Percentiles rank a stretch among this genome's conserved stretches.
Conservation (phyloP, 129 eudicot genomes). For the Kitagawia praeruptora region DNA sequence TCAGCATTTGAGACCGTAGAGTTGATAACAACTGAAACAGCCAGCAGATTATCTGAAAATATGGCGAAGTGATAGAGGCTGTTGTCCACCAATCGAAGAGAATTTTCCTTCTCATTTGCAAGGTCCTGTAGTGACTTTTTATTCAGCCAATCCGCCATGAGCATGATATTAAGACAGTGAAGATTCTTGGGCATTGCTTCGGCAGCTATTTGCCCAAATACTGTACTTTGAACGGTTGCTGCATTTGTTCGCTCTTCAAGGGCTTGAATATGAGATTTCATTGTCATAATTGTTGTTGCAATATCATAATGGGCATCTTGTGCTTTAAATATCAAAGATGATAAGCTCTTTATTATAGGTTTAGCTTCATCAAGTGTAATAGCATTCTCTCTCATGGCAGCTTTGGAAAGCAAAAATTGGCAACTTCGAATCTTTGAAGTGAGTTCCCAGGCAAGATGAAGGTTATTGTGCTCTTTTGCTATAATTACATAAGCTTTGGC, state of each 20-base stretch:
- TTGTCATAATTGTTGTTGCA: slow-evolving; percentile 61
- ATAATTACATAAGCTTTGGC: slow-evolving; percentile 49
- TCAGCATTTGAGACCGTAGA: slow-evolving; percentile 48
- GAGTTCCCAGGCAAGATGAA: slow-evolving; percentile 53
- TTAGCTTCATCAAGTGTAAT: slow-evolving; percentile 41
- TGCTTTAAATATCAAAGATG: slow-evolving; percentile 49
- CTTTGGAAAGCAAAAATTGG: slow-evolving; percentile 43
- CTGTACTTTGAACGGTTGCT: slow-evolving; percentile 43
- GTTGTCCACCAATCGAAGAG: slow-evolving; percentile 49
- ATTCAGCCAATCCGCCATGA: slow-evolving; percentile 39
- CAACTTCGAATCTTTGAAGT: slow-evolving; percentile 43
- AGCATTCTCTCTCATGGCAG: slow-evolving; percentile 45
- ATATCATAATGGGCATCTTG: slow-evolving; percentile 61
- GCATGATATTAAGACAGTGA: slow-evolving; percentile 36
- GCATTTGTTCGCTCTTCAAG: slow-evolving; percentile 55
- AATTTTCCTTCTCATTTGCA: slow-evolving; percentile 31
- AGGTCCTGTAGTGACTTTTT: slow-evolving; percentile 19
- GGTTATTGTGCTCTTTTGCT: slow-evolving; percentile 46
- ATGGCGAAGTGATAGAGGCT: slow-evolving; percentile 50
- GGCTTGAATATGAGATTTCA: slow-evolving; percentile 53
- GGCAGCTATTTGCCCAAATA: slow-evolving; percentile 49
- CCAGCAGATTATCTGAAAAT: slow-evolving; percentile 51
- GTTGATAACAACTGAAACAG: slow-evolving; percentile 49
- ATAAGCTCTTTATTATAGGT: slow-evolving; percentile 37
- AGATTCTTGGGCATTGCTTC: slow-evolving; percentile 45